Evolutionary conservation across 495 filamentous ascomycete species (phyloP).

Genomic region (Penicillium paxilli): DNA sequence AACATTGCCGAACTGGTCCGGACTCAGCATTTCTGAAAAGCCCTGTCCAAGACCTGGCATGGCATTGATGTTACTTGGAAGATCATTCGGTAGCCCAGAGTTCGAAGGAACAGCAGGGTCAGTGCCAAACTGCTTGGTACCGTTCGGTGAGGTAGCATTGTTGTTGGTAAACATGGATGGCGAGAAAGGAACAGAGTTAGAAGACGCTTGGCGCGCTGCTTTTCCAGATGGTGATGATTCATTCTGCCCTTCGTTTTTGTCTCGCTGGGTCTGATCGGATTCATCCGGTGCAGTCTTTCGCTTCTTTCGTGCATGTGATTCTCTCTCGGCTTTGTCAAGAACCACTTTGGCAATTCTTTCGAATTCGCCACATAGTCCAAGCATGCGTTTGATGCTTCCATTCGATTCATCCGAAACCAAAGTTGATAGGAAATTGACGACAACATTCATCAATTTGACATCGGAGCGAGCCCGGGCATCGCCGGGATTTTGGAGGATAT

Average conservation of each 20-base stretch:
- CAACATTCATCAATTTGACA: constrained; percentile 85
- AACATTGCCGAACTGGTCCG: constrained; percentile 37
- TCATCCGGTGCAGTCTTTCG: constrained; percentile 63
- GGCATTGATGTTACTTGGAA: constrained; percentile 29
- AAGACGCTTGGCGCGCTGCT: constrained; percentile 22
- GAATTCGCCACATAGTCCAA: constrained; percentile 89
- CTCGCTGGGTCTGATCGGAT: constrained; percentile 14
- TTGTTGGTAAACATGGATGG: constrained; percentile 31
- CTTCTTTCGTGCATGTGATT: constrained; percentile 74
- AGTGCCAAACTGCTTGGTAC: constrained; percentile 29
- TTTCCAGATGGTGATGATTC: constrained; percentile 22
- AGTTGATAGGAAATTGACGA: constrained; percentile 84
- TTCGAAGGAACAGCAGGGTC: constrained; percentile 37
- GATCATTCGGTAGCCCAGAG: constrained; percentile 20
- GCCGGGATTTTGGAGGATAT: constrained; percentile 93
- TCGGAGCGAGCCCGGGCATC: constrained; percentile 87
- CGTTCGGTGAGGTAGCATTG: constrained; percentile 26
- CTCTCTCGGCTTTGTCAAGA: constrained; percentile 85
- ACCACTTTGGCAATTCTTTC: constrained; percentile 92
- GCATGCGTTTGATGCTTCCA: constrained; percentile 87
- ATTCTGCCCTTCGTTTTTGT: constrained; percentile 24
- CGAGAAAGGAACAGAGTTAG: constrained; percentile 33
- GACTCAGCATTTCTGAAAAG: constrained; percentile 41
- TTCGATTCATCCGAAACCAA: constrained; percentile 76
- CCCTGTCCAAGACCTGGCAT: constrained; percentile 39